Percentiles rank a stretch among this genome's conserved stretches.
phyloP scores from a whole-genome alignment of 176 grass and related monocot genomes.

The Triticum timopheevii region DNA sequence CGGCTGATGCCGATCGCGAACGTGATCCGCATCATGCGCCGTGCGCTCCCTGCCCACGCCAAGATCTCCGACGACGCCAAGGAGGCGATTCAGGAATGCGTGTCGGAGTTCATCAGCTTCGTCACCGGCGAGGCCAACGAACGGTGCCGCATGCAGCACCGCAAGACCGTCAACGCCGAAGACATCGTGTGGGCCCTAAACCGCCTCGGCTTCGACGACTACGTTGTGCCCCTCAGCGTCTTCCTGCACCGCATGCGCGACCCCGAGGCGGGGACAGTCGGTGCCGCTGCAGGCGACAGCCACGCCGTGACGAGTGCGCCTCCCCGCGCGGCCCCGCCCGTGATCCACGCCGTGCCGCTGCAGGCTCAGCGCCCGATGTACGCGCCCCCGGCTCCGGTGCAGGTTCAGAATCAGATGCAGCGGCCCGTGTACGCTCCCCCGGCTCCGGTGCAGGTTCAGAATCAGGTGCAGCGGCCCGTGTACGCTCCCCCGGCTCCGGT shows the following conservation, averaged over 20 bases:
- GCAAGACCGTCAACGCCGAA: constrained; percentile 76
- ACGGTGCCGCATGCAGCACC: constrained; percentile 59
- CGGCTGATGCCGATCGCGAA: constrained; percentile 64
- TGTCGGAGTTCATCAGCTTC: constrained; percentile 87
- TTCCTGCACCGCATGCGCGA: constrained; percentile 52
- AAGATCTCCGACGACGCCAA: constrained; percentile 79
- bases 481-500: no score
- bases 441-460: no score
- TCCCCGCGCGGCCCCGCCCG: neutral
- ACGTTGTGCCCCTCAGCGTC: constrained; percentile 37
- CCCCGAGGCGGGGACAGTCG: constrained; percentile 23
- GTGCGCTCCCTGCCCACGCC: constrained; percentile 51
- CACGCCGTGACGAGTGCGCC: neutral
- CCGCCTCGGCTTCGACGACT: constrained; percentile 70
- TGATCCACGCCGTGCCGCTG: neutral
- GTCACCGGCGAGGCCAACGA: constrained; percentile 76
- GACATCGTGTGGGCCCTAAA: constrained; percentile 72
- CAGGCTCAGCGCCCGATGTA: neutral
- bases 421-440: no score
- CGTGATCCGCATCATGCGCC: constrained; percentile 73
- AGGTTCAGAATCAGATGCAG: no score
- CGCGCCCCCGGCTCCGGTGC: no score
- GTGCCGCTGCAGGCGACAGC: neutral
- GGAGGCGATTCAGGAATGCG: constrained; percentile 71
- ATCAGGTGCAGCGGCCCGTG: no score